Evolutionary conservation across 352 stramenopile species (phyloP), one percentile per base, ranked within the genome.

Genomic region (Phytophthora megakarya): DNA sequence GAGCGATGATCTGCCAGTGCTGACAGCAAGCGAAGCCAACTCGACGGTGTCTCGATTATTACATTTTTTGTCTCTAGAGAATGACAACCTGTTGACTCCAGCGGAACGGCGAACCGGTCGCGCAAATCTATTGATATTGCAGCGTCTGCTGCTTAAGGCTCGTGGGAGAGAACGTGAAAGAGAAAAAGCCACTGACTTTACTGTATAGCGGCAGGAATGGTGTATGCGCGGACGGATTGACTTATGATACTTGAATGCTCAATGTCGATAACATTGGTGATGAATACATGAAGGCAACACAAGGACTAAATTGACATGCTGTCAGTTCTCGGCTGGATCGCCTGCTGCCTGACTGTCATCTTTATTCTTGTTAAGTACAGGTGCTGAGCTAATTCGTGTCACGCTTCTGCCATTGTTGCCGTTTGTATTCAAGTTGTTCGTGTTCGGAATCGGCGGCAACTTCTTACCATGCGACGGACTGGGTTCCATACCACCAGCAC

Each of bases 401-500:
- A 87, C 72, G 2, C 62, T 47, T 23, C 73, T 83, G 19, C 22
- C 19, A 12, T 15, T 35, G 42, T 2, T 37, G 22, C 28, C 18
- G 9, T 60, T 61, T 15, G 47, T 19, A 46, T 25, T 60, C 15
- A 13, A 53, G 43, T 33, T 65, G 33, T 16, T 68, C 5, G 44
- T 55, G 32, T 26, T 61, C 7, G 62, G 53, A 64, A 92, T 92
- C 0, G 84, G 81, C 18, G 84, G 84, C 25, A 92, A 57, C 44
- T 90, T 90, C 65, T 91, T 92, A 54, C 53, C 25, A 21, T 70
- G 62, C 12, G 65, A 72, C 23, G 78, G 66, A 26, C 74, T 69
- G 16, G 75, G 61, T 33, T 96, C 82, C 59, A 95, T 64, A 0
- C 88, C 88, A 8, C 81, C 86, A 0, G 85, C 81, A 8, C 86